These are phyloP conservation scores for Pulveroboletus sp. DNA, from an alignment of 768 basidiomycete species.

Conservation along the genomic window DNA sequence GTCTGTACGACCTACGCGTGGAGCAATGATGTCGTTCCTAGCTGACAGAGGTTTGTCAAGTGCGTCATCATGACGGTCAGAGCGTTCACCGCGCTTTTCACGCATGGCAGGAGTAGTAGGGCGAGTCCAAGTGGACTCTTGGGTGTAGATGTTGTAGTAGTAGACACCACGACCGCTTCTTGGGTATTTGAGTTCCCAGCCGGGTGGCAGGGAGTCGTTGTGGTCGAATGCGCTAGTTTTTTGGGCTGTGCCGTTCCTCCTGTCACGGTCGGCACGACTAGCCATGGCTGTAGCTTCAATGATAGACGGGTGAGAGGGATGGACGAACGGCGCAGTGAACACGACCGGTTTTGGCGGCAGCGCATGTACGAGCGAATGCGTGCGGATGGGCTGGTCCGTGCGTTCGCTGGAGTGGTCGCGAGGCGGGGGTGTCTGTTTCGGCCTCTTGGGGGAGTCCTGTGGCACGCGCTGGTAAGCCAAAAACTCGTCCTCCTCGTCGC, in stretches of 20 bases:
- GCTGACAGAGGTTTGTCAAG: constrained; percentile 25
- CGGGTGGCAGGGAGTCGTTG: constrained; percentile 45
- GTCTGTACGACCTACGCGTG: constrained; percentile 31
- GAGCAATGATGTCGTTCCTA: constrained; percentile 21
- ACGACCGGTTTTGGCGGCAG: constrained; percentile 65
- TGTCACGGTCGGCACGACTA: constrained; percentile 42
- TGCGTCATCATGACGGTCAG: constrained; percentile 25
- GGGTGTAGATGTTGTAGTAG: constrained; percentile 57
- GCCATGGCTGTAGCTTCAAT: constrained; percentile 63
- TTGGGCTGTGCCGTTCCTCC: constrained; percentile 35
- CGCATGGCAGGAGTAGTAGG: constrained; percentile 38
- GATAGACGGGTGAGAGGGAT: constrained; percentile 56
- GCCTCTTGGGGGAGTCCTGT: constrained; percentile 27
- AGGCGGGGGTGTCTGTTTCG: constrained; percentile 8
- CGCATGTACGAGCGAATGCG: constrained; percentile 51
- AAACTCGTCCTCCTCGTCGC: constrained; percentile 67
- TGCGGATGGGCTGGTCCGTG: constrained; percentile 24
- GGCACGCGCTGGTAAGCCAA: constrained; percentile 40
- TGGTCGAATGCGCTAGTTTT: constrained; percentile 26
- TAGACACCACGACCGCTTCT: constrained; percentile 48
- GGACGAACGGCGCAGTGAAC: constrained; percentile 47
- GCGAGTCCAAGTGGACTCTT: constrained; percentile 56
- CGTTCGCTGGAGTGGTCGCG: constrained; percentile 10
- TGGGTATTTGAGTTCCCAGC: constrained; percentile 60
- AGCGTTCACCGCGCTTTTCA: constrained; percentile 22